These are phyloP conservation scores for Rhynchospora pubera DNA, from an alignment of 176 grass and related monocot species.

Conservation along the genomic window DNA sequence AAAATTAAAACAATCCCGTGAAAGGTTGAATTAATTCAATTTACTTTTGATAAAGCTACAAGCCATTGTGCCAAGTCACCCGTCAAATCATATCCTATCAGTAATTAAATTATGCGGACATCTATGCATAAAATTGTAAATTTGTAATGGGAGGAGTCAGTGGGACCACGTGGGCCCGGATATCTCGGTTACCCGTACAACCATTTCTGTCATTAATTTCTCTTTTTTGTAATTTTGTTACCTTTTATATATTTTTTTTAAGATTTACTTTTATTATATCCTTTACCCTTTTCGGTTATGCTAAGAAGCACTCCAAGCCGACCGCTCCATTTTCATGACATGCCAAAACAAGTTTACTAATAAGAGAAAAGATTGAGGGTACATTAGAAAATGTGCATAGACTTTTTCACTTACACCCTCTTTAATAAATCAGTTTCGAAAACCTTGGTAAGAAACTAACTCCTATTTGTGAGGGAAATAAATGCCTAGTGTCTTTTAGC, in stretches of 20 bases:
- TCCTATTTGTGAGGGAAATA: background rate
- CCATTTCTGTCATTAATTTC: background rate
- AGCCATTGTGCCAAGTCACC: background rate
- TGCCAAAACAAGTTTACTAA: background rate
- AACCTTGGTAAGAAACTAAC: background rate
- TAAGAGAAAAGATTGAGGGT: background rate
- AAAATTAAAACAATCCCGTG: background rate
- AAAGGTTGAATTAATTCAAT: background rate
- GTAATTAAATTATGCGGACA: background rate
- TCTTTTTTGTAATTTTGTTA: background rate
- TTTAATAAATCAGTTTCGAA: background rate
- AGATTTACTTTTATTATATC: background rate
- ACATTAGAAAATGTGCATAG: background rate
- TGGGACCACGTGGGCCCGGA: background rate
- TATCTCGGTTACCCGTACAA: background rate
- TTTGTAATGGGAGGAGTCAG: background rate
- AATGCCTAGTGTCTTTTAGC: background rate
- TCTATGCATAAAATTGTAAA: background rate
- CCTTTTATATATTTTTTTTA: background rate
- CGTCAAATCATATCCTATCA: background rate
- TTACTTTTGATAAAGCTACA: background rate
- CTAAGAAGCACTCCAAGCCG: background rate
- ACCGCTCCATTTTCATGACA: background rate
- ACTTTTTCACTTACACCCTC: background rate
- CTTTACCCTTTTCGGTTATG: background rate